Conservation (phyloP, 2,329 filamentous ascomycete genomes). For the Claviceps quebecensis region DNA sequence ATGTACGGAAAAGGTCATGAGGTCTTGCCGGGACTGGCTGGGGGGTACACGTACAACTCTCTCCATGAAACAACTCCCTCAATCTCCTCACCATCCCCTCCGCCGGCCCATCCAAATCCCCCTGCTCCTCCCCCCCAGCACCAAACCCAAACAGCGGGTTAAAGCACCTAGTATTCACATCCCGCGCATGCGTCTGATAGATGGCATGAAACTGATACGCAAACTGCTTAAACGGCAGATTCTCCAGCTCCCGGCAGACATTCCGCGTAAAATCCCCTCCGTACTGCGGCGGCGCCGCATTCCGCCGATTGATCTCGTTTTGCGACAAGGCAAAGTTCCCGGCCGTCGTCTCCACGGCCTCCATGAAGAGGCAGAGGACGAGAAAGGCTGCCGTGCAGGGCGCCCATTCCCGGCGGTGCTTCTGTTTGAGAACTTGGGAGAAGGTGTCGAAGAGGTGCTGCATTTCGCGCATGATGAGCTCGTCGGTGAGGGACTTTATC, state of each 20-base stretch:
- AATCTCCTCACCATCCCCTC: conserved; percentile 31
- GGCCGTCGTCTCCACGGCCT: conserved; percentile 37
- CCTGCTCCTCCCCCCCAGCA: conserved; percentile 22
- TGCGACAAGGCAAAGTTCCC: conserved; percentile 37
- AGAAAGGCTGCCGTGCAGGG: conserved; percentile 43
- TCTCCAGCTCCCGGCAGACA: conserved; percentile 38
- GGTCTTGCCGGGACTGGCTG: too few relatives aligned
- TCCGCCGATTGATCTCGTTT: conserved; percentile 33
- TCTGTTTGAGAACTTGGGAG: conserved; percentile 38
- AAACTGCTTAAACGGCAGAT: conserved; percentile 46
- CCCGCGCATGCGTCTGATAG: conserved; percentile 41
- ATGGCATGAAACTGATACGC: conserved; percentile 46
- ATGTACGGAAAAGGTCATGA: too few relatives aligned
- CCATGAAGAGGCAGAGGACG: conserved; percentile 44
- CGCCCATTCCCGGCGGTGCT: conserved; percentile 38
- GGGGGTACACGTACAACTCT: conserved; percentile 26
- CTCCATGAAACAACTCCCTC: conserved; percentile 28
- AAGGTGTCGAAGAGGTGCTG: conserved; percentile 38
- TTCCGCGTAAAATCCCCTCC: conserved; percentile 30
- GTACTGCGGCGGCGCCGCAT: conserved; percentile 22
- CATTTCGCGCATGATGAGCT: conserved; percentile 38
- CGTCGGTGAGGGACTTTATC: conserved; percentile 42
- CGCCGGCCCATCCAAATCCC: conserved; percentile 32
- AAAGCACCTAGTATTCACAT: conserved; percentile 34
- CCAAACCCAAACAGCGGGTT: conserved; percentile 38